phyloP scores from a whole-genome alignment of 345 rosid species.

The Combretum micranthum region DNA sequence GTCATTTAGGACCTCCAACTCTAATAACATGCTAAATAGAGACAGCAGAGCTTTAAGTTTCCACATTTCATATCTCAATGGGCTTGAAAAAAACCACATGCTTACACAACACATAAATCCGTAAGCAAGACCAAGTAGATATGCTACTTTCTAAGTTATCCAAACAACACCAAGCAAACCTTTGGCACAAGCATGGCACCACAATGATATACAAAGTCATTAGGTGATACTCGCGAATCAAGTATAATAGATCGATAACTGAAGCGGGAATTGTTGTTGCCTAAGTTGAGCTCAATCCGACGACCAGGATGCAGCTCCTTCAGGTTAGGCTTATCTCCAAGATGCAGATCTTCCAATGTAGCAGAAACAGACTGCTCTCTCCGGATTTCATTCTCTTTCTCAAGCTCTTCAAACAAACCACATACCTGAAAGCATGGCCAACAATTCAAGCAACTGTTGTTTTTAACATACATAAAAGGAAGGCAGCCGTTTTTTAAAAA shows the following conservation, averaged over 20 bases:
- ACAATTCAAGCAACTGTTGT: constrained; percentile 12
- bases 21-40: too few species aligned
- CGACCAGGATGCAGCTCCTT: constrained; percentile 47
- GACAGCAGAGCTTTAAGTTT: too few species aligned
- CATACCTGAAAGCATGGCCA: constrained; percentile 40
- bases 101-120: not conserved
- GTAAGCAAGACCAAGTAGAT: not conserved
- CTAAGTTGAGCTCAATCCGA: constrained; percentile 51
- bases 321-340: constrained; percentile 65
- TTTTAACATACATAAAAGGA: constrained; percentile 7
- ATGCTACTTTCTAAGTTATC: not conserved
- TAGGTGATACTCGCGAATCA: constrained; percentile 52
- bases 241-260: constrained; percentile 67
- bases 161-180: constrained; percentile 28
- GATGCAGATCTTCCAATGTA: constrained; percentile 59
- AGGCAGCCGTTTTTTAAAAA: not conserved
- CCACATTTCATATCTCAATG: too few species aligned
- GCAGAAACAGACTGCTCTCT: constrained; percentile 58
- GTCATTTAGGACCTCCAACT: too few species aligned
- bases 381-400: constrained; percentile 67
- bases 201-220: constrained; percentile 48
- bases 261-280: constrained; percentile 45
- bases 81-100: too few species aligned
- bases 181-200: constrained; percentile 94
- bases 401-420: constrained; percentile 70